Conservation (phyloP, 345 rosid genomes). For the Citropsis articulata region DNA sequence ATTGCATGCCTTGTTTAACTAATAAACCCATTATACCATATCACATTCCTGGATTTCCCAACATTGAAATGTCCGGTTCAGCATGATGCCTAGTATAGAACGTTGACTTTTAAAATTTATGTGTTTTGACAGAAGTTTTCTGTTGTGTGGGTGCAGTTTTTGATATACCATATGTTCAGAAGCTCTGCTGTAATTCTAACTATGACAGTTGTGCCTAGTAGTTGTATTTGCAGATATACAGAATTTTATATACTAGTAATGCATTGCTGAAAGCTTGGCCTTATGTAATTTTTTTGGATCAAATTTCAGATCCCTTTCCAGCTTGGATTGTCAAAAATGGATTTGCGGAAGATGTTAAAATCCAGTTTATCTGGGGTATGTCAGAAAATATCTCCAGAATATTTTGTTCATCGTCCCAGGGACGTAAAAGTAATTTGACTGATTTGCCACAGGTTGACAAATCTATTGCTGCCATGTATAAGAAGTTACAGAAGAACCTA, state of each 20-base stretch:
- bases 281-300: slow-evolving; percentile 3
- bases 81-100: background rate
- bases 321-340: slow-evolving; percentile 82
- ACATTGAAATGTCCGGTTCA: background rate
- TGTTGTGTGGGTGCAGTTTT: background rate
- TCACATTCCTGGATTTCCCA: background rate
- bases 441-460: slow-evolving; percentile 66
- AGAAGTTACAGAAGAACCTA: slow-evolving; percentile 92
- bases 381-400: background rate
- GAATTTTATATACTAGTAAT: background rate
- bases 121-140: background rate
- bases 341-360: slow-evolving; percentile 81
- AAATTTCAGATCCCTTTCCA: slow-evolving; percentile 86
- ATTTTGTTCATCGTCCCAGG: background rate
- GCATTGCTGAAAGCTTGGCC: slow-evolving; percentile 1
- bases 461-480: slow-evolving; percentile 83
- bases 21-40: background rate
- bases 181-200: background rate
- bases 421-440: background rate
- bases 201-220: background rate
- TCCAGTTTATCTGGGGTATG: slow-evolving; percentile 90
- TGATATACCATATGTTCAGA: background rate
- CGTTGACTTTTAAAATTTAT: background rate
- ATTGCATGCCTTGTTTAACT: background rate
- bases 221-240: background rate